phyloP scores from a whole-genome alignment of 2,329 filamentous ascomycete genomes.

The Hypoxylon sp. region DNA sequence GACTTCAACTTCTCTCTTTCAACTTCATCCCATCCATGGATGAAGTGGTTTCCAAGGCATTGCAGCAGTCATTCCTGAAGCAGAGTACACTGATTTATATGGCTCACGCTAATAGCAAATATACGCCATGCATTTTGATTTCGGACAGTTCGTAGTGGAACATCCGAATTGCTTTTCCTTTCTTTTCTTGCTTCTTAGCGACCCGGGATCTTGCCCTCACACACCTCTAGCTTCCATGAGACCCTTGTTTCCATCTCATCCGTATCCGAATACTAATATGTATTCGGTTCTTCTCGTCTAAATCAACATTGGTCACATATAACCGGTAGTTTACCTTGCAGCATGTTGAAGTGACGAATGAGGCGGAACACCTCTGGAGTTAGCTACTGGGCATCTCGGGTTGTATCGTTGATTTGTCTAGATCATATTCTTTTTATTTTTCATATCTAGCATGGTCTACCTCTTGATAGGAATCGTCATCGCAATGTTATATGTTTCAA shows the following conservation, averaged over 20 bases:
- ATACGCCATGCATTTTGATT: slow-evolving; percentile 11
- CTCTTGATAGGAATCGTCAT: slow-evolving; percentile 7
- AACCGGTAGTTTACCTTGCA: slow-evolving; percentile 34
- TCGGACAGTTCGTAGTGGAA: slow-evolving; percentile 43
- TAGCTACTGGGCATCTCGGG: not conserved
- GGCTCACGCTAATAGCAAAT: not conserved
- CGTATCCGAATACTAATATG: slow-evolving; percentile 14
- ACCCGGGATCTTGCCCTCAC: not conserved
- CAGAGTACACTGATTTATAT: not conserved
- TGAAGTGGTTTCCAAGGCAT: slow-evolving; percentile 7
- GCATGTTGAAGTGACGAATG: slow-evolving; percentile 5
- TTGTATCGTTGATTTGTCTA: slow-evolving; percentile 19
- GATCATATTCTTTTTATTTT: slow-evolving; percentile 5
- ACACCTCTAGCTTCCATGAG: slow-evolving; percentile 10
- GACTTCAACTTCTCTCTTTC: slow-evolving; percentile 33
- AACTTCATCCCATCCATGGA: slow-evolving; percentile 29
- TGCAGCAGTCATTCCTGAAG: not conserved
- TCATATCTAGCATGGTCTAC: slow-evolving; percentile 6
- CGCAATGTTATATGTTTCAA: slow-evolving; percentile 22
- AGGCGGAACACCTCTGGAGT: not conserved
- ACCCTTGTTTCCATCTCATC: not conserved
- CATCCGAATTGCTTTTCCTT: slow-evolving; percentile 32
- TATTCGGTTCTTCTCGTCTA: slow-evolving; percentile 9
- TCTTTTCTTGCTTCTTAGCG: slow-evolving; percentile 18
- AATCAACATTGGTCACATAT: slow-evolving; percentile 11